Evolutionary conservation across 192 early-diverging fungal genomes (phyloP).

Genomic region (Backusella circina): DNA sequence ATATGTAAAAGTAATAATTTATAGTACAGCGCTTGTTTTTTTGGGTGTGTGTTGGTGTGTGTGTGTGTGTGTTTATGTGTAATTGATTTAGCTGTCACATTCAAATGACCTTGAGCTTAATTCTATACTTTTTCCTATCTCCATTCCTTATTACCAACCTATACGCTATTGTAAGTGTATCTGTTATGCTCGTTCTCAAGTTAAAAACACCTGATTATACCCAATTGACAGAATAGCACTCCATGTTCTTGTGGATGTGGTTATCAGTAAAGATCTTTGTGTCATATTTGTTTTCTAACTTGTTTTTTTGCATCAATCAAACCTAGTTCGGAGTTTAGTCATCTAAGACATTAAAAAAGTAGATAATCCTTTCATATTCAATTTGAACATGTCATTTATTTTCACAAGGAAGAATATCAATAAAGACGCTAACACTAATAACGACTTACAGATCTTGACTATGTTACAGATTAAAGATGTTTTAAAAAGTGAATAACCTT

Average conservation of each 20-base stretch:
- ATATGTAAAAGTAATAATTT: neutral
- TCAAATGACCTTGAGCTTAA: neutral
- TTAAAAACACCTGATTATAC: neutral
- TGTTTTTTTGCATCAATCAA: neutral
- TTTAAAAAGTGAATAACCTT: too few relatives aligned
- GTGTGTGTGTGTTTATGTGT: neutral
- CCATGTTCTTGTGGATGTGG: neutral
- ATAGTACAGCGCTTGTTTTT: neutral
- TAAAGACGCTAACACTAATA: too few relatives aligned
- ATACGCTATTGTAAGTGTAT: neutral
- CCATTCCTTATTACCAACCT: neutral
- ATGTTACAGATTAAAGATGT: too few relatives aligned
- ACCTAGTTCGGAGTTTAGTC: neutral
- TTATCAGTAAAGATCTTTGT: neutral
- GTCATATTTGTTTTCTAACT: neutral
- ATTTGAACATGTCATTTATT: neutral
- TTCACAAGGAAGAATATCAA: neutral
- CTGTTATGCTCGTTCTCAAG: too few relatives aligned
- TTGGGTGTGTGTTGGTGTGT: neutral
- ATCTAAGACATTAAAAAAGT: neutral
- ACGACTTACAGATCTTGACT: too few relatives aligned
- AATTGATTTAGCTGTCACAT: neutral
- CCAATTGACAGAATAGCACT: neutral
- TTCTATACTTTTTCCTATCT: neutral
- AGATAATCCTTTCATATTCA: neutral